Evolutionary conservation across 345 rosid species (phyloP).

Genomic region (Garcia nutans): DNA sequence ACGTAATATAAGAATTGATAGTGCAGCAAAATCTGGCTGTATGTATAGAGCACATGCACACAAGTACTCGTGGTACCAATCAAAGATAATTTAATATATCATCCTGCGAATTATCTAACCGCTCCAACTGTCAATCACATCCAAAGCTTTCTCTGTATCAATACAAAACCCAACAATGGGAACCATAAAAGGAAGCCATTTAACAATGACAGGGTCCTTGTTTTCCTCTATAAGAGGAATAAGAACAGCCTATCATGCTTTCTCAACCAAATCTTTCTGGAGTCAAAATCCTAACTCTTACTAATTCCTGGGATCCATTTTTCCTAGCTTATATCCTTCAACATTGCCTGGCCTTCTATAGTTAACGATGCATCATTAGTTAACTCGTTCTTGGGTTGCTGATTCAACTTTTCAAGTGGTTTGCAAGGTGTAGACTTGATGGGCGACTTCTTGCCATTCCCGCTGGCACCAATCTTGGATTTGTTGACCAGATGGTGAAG

Average conservation of each 20-base stretch:
- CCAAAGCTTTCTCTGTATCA: conserved; percentile 55
- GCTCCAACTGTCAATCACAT: conserved; percentile 51
- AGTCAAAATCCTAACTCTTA: conserved; percentile 51
- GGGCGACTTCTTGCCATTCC: conserved; percentile 20
- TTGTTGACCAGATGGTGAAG: conserved; percentile 69
- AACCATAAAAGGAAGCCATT: conserved; percentile 42
- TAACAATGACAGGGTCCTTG: conserved; percentile 38
- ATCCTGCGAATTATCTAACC: conserved; percentile 11
- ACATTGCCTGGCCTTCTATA: conserved; percentile 39
- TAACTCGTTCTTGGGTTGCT: conserved; percentile 25
- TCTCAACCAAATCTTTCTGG: conserved; percentile 34
- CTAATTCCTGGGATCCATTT: conserved; percentile 32
- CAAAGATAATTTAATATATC: not conserved
- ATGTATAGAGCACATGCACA: too few species aligned
- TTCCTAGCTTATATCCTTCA: conserved; percentile 33
- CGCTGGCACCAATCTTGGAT: conserved; percentile 29
- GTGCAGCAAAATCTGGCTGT: not conserved
- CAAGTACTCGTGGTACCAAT: not conserved
- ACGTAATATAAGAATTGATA: not conserved
- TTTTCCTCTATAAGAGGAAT: conserved; percentile 38
- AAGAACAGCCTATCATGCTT: conserved; percentile 46
- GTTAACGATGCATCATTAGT: conserved; percentile 25
- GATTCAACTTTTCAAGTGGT: conserved; percentile 17
- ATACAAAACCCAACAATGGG: conserved; percentile 47
- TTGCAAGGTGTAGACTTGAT: conserved; percentile 7